Evolutionary conservation across 306 rosid genomes (phyloP), one percentile per base, ranked within the genome.

Genomic region (Cyamopsis tetragonoloba): DNA sequence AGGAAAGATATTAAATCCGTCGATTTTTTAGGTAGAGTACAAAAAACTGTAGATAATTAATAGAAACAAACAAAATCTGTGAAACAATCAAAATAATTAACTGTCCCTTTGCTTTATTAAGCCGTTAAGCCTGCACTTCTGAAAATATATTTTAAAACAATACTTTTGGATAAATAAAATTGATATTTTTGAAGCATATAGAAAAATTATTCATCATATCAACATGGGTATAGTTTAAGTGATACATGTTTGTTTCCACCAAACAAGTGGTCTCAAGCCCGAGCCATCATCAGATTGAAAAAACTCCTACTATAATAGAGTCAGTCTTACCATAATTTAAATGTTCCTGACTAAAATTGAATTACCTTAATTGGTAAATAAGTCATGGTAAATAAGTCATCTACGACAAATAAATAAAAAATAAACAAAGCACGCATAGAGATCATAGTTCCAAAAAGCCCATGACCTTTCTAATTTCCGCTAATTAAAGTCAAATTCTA

Each of bases 41-140:
- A 18, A 27, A 62, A n/a, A 51, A 41, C 51, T 41, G 1, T 7
- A 10, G 47, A 65, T 62, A 70, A 72, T 58, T n/a, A 37, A 64
- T 46, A 44, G 66, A 77, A 73, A 70, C 15, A 70, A 73, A 76
- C 63, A 44, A 59, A n/a, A 68, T 14, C 64, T 22, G n/a, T 44
- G 3, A 66, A 70, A 75, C 80, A 68, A 46, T 66, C 72, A 63
- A 73, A 81, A 77, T 71, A 53, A 77, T 83, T 46, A 80, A 71
- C 2, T 60, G 30, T n/a, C 67, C 48, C 42, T 74, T 60, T 43
- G 61, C 61, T 68, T n/a, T 64, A 22, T 48, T 75, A 39, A n/a
- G n/a, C n/a, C n/a, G n/a, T n/a, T n/a, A 38, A 35, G 58, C 59
- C 75, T 67, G 72, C 72, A 75, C 53, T 65, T 67, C 65, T 79